A percentile compares a stretch with the other conserved stretches of the same genome.
Evolutionary conservation across 139 green algal species (phyloP).

Genomic region (Chlorella sp.): DNA sequence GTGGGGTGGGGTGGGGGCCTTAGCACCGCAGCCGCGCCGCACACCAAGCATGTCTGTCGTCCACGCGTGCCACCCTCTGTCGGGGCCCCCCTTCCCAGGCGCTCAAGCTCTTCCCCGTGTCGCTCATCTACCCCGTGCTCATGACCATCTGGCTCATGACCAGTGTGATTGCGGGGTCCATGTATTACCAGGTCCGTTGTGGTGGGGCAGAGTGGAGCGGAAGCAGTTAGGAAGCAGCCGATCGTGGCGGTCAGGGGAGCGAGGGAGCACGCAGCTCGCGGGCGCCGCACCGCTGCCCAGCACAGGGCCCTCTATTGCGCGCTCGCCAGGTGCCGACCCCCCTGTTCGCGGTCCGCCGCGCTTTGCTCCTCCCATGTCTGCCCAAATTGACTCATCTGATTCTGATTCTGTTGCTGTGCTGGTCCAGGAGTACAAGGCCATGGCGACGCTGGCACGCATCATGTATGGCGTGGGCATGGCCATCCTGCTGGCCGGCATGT

Average conservation of each 20-base stretch:
- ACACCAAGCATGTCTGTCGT: not conserved
- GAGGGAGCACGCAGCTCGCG: not conserved
- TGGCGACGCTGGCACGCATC: conserved; percentile 49
- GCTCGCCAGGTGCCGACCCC: not conserved
- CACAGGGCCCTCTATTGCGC: not conserved
- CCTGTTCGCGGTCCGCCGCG: not conserved
- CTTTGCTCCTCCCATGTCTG: not conserved
- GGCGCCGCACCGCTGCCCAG: not conserved
- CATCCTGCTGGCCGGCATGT: conserved; percentile 37
- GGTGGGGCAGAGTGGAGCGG: not conserved
- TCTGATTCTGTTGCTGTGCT: not conserved
- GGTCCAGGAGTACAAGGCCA: conserved; percentile 66
- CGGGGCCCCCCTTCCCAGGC: conserved; percentile 50
- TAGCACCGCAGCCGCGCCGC: not conserved
- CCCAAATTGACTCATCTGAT: not conserved
- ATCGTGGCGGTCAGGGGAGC: not conserved
- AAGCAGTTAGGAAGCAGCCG: not conserved
- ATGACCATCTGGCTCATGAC: conserved; percentile 90
- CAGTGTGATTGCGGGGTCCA: conserved; percentile 72
- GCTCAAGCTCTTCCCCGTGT: conserved; percentile 78
- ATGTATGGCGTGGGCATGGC: conserved; percentile 80
- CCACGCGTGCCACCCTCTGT: not conserved
- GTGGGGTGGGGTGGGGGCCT: not conserved
- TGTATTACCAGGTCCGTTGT: conserved; percentile 66
- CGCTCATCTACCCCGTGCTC: conserved; percentile 87